Evolutionary conservation across 2,329 filamentous ascomycete species (phyloP).

Genomic region (Gaeumannomyces sp.): DNA sequence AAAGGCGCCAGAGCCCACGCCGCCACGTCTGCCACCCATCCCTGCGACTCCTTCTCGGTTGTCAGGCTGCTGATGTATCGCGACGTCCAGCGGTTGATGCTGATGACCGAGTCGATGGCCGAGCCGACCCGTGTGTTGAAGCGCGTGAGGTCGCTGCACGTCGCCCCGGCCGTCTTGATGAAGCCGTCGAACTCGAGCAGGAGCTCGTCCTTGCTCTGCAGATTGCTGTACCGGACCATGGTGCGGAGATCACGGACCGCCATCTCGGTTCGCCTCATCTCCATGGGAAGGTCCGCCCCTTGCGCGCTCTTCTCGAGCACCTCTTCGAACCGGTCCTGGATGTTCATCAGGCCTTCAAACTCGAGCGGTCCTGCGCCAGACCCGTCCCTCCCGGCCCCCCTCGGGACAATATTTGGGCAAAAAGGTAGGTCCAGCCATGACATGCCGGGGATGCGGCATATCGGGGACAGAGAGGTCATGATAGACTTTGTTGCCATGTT

Average conservation of each 20-base stretch:
- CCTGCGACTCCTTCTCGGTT: slow-evolving; percentile 21
- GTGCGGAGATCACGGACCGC: slow-evolving; percentile 69
- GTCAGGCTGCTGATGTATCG: slow-evolving; percentile 60
- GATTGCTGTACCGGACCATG: slow-evolving; percentile 62
- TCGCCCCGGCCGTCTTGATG: slow-evolving; percentile 59
- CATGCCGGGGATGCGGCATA: slow-evolving; percentile 64
- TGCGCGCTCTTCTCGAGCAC: slow-evolving; percentile 63
- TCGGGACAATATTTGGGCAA: slow-evolving; percentile 36
- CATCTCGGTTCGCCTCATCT: slow-evolving; percentile 72
- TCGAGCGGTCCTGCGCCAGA: slow-evolving; percentile 39
- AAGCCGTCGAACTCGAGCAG: slow-evolving; percentile 72
- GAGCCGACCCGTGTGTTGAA: slow-evolving; percentile 74
- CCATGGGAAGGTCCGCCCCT: slow-evolving; percentile 62
- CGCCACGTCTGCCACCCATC: slow-evolving; percentile 31
- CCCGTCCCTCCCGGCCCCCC: slow-evolving; percentile 15
- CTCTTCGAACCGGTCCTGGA: slow-evolving; percentile 71
- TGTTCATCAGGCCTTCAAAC: slow-evolving; percentile 68
- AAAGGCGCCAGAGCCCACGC: slow-evolving; percentile 55
- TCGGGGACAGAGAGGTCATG: slow-evolving; percentile 55
- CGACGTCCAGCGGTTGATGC: slow-evolving; percentile 70
- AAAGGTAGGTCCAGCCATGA: slow-evolving; percentile 58
- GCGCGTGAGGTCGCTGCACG: slow-evolving; percentile 60
- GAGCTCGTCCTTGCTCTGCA: slow-evolving; percentile 64
- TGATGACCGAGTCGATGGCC: slow-evolving; percentile 67
- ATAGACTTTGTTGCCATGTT: slow-evolving; percentile 58